A percentile compares a stretch with the other conserved stretches of the same genome.
Conservation (phyloP, 768 basidiomycete genomes). For the Arthromyces matolae region DNA sequence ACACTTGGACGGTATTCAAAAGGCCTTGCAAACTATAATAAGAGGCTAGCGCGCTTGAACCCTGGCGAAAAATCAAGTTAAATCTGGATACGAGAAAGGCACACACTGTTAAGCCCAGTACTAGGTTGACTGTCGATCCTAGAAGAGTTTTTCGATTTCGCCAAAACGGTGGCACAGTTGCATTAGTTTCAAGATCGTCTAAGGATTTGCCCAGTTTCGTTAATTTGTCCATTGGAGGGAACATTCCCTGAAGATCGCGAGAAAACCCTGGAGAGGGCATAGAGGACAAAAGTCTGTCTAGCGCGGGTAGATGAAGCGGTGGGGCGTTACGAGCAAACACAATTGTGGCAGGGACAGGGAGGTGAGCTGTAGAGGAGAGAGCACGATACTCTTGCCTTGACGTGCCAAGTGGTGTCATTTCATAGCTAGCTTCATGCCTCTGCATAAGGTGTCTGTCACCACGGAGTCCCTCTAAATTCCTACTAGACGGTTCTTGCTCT, state of each 20-base stretch:
- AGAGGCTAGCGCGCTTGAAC: slow-evolving; percentile 63
- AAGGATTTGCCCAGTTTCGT: slow-evolving; percentile 44
- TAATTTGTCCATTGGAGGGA: slow-evolving; percentile 60
- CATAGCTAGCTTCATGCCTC: background rate
- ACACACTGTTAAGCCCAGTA: slow-evolving; percentile 55
- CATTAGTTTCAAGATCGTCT: slow-evolving; percentile 60
- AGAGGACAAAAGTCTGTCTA: slow-evolving; percentile 55
- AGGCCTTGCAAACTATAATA: slow-evolving; percentile 72
- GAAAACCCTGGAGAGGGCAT: slow-evolving; percentile 44
- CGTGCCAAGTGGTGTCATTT: background rate
- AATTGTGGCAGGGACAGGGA: slow-evolving; percentile 49
- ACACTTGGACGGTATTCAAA: slow-evolving; percentile 65
- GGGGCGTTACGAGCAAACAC: slow-evolving; percentile 59
- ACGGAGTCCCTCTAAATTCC: background rate
- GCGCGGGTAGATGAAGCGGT: slow-evolving; percentile 56
- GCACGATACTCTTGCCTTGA: background rate
- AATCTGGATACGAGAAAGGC: background rate
- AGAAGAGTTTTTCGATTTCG: slow-evolving; percentile 53
- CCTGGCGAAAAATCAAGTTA: slow-evolving; percentile 33
- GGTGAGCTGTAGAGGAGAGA: slow-evolving; percentile 2
- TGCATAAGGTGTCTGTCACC: slow-evolving; percentile 16
- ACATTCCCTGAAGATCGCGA: slow-evolving; percentile 36
- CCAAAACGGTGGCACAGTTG: slow-evolving; percentile 45
- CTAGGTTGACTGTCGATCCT: slow-evolving; percentile 38
- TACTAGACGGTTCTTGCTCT: background rate